Percentiles rank a stretch among this genome's conserved stretches.
Evolutionary conservation across 2,329 filamentous ascomycete species (phyloP).

Genomic region (Paracorniculantispora psalliotae): DNA sequence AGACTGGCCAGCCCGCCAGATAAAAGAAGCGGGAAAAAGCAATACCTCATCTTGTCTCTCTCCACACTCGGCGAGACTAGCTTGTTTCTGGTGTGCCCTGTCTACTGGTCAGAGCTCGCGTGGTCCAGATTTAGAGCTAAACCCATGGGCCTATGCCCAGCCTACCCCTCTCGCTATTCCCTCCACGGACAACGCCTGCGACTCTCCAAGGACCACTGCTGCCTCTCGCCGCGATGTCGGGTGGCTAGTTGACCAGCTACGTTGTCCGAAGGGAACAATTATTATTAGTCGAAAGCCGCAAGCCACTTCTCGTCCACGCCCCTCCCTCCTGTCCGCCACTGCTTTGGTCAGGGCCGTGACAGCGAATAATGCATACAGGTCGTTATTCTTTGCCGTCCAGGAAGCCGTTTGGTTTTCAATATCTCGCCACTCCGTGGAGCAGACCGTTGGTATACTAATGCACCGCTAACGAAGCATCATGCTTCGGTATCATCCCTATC

Average conservation of each 20-base stretch:
- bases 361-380: not conserved
- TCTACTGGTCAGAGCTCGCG: not conserved
- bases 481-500: too few relatives aligned
- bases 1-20: not conserved
- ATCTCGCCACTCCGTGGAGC: too few relatives aligned
- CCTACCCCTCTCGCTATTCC: not conserved
- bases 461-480: too few relatives aligned
- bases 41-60: slow-evolving; percentile 1
- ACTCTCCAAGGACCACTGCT: not conserved
- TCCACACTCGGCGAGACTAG: not conserved
- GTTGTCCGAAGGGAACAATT: too few relatives aligned
- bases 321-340: not conserved
- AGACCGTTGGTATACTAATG: too few relatives aligned
- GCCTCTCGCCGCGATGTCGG: not conserved
- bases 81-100: not conserved
- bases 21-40: not conserved
- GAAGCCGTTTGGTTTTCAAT: too few relatives aligned
- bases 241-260: too few relatives aligned
- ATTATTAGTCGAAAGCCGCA: not conserved
- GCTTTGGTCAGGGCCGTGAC: not conserved
- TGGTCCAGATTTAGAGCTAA: not conserved
- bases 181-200: not conserved
- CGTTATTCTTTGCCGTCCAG: too few relatives aligned
- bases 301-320: not conserved
- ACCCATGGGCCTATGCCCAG: not conserved